A percentile compares a stretch with the other conserved stretches of the same genome.
Conservation (phyloP, 371 early-diverging fungal species). For the Dipsacomyces acuminosporus region DNA sequence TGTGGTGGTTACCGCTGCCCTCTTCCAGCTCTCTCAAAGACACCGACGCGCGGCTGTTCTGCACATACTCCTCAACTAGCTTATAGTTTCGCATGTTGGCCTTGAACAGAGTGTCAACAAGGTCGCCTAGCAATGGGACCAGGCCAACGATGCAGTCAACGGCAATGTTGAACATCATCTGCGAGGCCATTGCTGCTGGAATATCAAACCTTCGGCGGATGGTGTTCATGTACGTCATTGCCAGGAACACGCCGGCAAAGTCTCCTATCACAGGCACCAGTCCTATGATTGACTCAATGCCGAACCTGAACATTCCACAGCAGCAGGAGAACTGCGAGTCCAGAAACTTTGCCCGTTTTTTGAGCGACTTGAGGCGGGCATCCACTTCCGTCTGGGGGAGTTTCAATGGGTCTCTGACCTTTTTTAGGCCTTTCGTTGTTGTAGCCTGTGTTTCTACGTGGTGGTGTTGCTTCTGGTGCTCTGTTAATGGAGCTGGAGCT, state of each 20-base stretch:
- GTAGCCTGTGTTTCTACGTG: no score
- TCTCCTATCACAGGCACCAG: conserved; percentile 46
- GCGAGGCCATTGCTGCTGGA: conserved; percentile 21
- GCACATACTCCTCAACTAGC: conserved; percentile 33
- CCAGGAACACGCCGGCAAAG: conserved; percentile 34
- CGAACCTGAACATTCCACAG: conserved; percentile 33
- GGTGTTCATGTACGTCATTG: conserved; percentile 19
- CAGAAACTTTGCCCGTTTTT: conserved; percentile 14
- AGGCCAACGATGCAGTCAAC: conserved; percentile 40
- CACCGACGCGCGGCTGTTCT: neutral
- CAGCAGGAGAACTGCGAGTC: conserved; percentile 33
- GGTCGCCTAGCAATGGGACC: conserved; percentile 45
- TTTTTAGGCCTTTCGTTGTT: no score
- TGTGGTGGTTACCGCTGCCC: no score
- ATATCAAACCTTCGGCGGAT: conserved; percentile 27
- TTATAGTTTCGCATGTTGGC: conserved; percentile 43
- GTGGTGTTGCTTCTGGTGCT: no score
- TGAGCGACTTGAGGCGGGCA: conserved; percentile 23
- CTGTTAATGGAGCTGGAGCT: no score
- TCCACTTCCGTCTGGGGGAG: conserved; percentile 12
- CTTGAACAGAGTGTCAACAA: conserved; percentile 40
- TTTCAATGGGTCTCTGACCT: conserved; percentile 17
- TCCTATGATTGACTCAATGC: conserved; percentile 41
- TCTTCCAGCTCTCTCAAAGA: conserved; percentile 2
- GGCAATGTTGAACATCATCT: conserved; percentile 43